phyloP scores from a whole-genome alignment of 2,329 filamentous ascomycete genomes.

The Ilyonectria sp. region DNA sequence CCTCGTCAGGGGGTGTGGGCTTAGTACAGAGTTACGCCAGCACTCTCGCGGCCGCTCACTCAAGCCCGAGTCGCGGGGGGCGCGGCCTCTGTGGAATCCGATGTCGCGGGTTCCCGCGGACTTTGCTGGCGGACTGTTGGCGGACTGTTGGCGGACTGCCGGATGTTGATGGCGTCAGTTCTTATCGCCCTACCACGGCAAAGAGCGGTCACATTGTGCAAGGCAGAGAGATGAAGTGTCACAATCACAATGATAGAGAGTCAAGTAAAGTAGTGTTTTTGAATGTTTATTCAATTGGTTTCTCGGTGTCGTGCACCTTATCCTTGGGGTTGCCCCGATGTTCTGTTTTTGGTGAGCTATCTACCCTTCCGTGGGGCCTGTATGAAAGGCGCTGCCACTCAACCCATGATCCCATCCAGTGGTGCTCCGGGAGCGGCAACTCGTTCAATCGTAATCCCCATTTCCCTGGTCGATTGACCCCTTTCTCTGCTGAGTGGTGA shows the following conservation, averaged over 20 bases:
- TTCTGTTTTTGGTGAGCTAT: constrained; percentile 42
- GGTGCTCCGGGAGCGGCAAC: constrained; percentile 41
- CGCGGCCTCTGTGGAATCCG: neutral
- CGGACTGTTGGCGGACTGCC: neutral
- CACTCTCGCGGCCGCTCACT: neutral
- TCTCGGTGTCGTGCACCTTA: constrained; percentile 21
- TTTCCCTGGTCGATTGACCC: constrained; percentile 33
- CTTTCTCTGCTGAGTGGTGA: constrained; percentile 44
- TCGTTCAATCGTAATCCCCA: constrained; percentile 35
- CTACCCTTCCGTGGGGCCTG: constrained; percentile 35
- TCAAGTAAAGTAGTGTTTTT: constrained; percentile 29
- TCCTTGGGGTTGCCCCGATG: constrained; percentile 23
- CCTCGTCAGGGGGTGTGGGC: no score
- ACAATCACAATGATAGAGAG: constrained; percentile 21
- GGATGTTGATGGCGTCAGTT: constrained; percentile 4
- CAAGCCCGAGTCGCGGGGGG: neutral
- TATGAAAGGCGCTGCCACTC: constrained; percentile 42
- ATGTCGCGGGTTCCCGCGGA: neutral
- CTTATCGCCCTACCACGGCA: constrained; percentile 10
- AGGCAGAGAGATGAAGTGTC: constrained; percentile 17
- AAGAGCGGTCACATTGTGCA: constrained; percentile 30
- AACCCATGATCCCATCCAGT: constrained; percentile 36
- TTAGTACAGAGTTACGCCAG: no score
- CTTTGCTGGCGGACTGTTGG: neutral
- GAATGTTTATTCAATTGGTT: constrained; percentile 41